Evolutionary conservation across 148 eudicot genomes (phyloP).

Genomic region (Arctostaphylos glauca): DNA sequence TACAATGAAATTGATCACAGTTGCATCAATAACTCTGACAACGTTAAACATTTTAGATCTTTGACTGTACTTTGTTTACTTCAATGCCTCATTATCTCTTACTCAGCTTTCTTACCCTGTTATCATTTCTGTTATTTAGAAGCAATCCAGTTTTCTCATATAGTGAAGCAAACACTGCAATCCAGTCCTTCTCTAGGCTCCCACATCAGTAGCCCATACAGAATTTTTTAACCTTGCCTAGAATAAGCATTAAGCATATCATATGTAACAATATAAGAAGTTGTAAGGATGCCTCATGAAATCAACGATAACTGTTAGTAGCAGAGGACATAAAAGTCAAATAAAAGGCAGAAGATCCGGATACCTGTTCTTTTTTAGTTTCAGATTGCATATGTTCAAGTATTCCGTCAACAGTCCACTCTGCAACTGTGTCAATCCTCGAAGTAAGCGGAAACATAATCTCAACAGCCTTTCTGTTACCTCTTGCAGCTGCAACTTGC

Average conservation of each 20-base stretch:
- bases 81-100: too few species aligned
- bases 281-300: not conserved
- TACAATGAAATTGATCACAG: too few species aligned
- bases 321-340: not conserved
- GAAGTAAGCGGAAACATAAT: conserved; percentile 64
- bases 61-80: too few species aligned
- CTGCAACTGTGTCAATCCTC: conserved; percentile 43
- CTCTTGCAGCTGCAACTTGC: conserved; percentile 79
- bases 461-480: conserved; percentile 63
- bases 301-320: not conserved
- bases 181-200: too few species aligned
- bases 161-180: too few species aligned
- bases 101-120: too few species aligned
- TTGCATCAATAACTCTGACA: too few species aligned
- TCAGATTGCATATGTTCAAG: conserved; percentile 67
- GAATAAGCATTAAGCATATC: not conserved
- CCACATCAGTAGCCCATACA: too few species aligned
- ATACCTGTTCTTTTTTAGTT: conserved; percentile 54
- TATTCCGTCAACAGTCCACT: conserved; percentile 82
- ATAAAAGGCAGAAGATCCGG: not conserved
- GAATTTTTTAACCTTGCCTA: too few species aligned
- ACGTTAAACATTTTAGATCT: too few species aligned
- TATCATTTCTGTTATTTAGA: too few species aligned
- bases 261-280: not conserved
- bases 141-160: too few species aligned